These are phyloP conservation scores for Aethionema arabicum DNA, from an alignment of 345 rosid species.

Conservation along the genomic window DNA sequence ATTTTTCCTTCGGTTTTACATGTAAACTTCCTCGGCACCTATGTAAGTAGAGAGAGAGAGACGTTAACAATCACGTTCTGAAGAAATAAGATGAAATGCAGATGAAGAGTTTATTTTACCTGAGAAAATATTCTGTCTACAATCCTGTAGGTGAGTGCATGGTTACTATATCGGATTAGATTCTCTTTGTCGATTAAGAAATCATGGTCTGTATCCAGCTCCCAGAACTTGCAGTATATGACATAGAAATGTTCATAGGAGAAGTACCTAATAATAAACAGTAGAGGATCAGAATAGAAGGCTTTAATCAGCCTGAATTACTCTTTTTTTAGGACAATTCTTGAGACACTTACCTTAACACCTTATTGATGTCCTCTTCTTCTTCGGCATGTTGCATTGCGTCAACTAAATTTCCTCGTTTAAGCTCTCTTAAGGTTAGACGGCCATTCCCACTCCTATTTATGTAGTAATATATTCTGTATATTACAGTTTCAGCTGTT, in stretches of 20 bases:
- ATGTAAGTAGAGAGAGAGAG: slow-evolving; percentile 18
- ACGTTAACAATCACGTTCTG: slow-evolving; percentile 5
- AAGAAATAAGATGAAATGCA: slow-evolving; percentile 11
- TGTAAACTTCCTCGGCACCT: slow-evolving; percentile 86
- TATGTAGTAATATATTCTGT: slow-evolving; percentile 90
- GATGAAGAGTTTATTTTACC: slow-evolving; percentile 49
- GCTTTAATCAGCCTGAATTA: background rate
- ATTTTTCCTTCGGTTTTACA: slow-evolving; percentile 86
- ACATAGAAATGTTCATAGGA: slow-evolving; percentile 96
- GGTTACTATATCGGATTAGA: slow-evolving; percentile 94
- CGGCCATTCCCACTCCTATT: slow-evolving; percentile 89
- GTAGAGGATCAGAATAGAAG: background rate
- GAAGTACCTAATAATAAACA: slow-evolving; percentile 60
- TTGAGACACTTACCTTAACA: slow-evolving; percentile 60
- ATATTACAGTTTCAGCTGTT: slow-evolving; percentile 98
- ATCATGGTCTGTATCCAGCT: slow-evolving; percentile 97
- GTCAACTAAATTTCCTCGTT: slow-evolving; percentile 81
- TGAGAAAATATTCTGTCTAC: slow-evolving; percentile 92
- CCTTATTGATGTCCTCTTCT: slow-evolving; percentile 98
- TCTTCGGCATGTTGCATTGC: slow-evolving; percentile 95
- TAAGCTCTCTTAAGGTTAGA: slow-evolving; percentile 85
- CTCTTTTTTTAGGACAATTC: background rate
- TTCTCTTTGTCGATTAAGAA: slow-evolving; percentile 97
- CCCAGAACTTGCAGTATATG: slow-evolving; percentile 99
- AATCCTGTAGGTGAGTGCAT: slow-evolving; percentile 95